These are phyloP conservation scores for Rhodotorula kratochvilovae DNA, from an alignment of 768 basidiomycete genomes.

Conservation along the genomic window DNA sequence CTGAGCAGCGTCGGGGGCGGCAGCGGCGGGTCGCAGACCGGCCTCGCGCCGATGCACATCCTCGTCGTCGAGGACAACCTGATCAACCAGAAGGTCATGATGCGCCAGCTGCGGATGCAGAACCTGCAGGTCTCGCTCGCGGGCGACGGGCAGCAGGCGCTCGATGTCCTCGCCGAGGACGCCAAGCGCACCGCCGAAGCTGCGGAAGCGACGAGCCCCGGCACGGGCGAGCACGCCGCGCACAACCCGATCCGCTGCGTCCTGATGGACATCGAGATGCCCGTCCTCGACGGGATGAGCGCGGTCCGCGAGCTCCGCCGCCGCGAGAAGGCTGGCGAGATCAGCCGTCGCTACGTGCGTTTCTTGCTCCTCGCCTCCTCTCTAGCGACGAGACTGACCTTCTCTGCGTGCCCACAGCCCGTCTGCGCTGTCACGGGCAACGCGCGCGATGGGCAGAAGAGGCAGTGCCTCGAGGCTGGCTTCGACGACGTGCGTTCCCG, in stretches of 20 bases:
- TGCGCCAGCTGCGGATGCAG: constrained; percentile 25
- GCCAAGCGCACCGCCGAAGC: no score
- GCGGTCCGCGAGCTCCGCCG: background rate
- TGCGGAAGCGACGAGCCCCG: no score
- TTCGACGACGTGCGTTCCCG: constrained; percentile 16
- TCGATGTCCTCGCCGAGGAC: constrained; percentile 19
- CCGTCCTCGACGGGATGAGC: constrained; percentile 6
- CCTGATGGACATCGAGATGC: constrained; percentile 35
- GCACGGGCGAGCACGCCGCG: background rate
- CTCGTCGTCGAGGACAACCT: constrained; percentile 29
- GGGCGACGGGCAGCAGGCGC: constrained; percentile 20
- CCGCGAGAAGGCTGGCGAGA: background rate
- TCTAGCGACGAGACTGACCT: background rate
- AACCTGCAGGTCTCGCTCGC: constrained; percentile 20
- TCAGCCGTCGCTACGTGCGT: constrained; percentile 15
- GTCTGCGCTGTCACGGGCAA: constrained; percentile 31
- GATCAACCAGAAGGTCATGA: constrained; percentile 33
- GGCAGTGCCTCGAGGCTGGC: constrained; percentile 3
- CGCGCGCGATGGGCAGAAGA: background rate
- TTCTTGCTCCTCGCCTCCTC: background rate
- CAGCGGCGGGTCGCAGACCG: no score
- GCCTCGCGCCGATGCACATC: background rate
- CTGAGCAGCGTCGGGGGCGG: no score
- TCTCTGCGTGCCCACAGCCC: background rate
- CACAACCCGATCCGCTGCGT: constrained; percentile 5